Evolutionary conservation across 495 filamentous ascomycete species (phyloP), one percentile per base, ranked within the genome.

Genomic region (Lasiosphaeris hirsuta): DNA sequence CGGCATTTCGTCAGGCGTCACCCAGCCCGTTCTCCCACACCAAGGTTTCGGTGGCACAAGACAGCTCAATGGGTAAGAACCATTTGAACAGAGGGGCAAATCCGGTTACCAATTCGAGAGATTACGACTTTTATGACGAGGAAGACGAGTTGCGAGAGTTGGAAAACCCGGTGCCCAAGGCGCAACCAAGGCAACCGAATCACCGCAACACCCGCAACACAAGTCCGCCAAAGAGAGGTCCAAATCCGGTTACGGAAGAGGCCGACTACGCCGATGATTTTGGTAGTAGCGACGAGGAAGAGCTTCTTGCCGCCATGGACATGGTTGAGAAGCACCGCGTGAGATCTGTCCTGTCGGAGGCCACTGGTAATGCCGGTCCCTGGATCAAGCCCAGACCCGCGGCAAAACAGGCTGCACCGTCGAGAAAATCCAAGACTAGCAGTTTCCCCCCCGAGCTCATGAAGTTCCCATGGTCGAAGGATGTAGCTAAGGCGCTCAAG

Each of bases 401-500:
- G 23, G 46, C 58, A 7, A 70, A 63, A 61, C 71, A 66, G n/a
- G 54, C 18, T 10, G 47, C 60, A n/a, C 60, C 63, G 14, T 44
- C 59, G 7, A 36, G 8, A 19, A 57, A 59, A 41, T 52, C 60
- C 0, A 64, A 65, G 47, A 43, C 61, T 0, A 58, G 64, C 0
- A 57, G 65, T 10, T 73, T 78, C 42, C 66, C 71, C 7, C 61
- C 73, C 0, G 67, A 72, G 42, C 58, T 78, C 53, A 73, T 78
- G 66, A 72, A 64, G 30, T 75, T 85, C 61, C 76, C 82, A 8
- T 99, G 94, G 94, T 96, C 92, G 13, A 76, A 77, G 50, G 95
- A 97, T 60, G 90, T 99, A 14, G 87, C 84, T 59, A 78, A 75
- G 39, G 88, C 84, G 13, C 67, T 97, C 46, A 87, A 85, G 57